These are phyloP conservation scores for Lathyrus sativus DNA, from an alignment of 306 rosid species.

Conservation along the genomic window DNA sequence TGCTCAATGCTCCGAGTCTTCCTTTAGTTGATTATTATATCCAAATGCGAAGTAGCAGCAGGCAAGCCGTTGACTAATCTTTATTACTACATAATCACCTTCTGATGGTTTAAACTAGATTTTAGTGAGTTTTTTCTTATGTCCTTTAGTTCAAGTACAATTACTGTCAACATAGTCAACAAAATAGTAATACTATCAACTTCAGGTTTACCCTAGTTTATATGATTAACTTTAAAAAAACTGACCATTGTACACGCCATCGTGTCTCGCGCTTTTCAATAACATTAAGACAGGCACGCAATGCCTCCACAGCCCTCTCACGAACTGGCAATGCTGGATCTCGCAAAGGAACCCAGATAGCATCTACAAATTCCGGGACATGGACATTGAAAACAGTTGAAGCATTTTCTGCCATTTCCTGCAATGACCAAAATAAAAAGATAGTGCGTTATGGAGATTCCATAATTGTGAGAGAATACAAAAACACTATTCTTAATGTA, in stretches of 20 bases:
- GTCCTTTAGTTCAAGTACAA: conserved; percentile 22
- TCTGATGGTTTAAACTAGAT: conserved; percentile 17
- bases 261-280: conserved; percentile 97
- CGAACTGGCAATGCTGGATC: conserved; percentile 91
- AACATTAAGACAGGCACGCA: conserved; percentile 95
- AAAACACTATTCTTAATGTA: conserved; percentile 12
- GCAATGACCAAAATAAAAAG: conserved; percentile 38
- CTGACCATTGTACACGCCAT: conserved; percentile 98
- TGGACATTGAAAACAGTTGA: conserved; percentile 96
- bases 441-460: conserved; percentile 3
- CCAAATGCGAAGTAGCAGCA: conserved; percentile 14
- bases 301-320: conserved; percentile 95
- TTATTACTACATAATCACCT: conserved; percentile 5
- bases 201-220: conserved; percentile 10
- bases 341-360: conserved; percentile 97
- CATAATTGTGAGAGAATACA: conserved; percentile 26
- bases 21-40: conserved; percentile 9
- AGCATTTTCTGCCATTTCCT: conserved; percentile 99
- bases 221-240: conserved; percentile 27
- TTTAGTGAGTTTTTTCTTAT: not conserved
- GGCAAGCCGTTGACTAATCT: conserved; percentile 15
- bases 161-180: conserved; percentile 13
- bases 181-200: conserved; percentile 27
- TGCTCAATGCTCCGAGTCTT: not conserved
- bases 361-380: conserved; percentile 95